phyloP scores from a whole-genome alignment of 1,284 basidiomycete genomes.

The Neolentinus lepideus region DNA sequence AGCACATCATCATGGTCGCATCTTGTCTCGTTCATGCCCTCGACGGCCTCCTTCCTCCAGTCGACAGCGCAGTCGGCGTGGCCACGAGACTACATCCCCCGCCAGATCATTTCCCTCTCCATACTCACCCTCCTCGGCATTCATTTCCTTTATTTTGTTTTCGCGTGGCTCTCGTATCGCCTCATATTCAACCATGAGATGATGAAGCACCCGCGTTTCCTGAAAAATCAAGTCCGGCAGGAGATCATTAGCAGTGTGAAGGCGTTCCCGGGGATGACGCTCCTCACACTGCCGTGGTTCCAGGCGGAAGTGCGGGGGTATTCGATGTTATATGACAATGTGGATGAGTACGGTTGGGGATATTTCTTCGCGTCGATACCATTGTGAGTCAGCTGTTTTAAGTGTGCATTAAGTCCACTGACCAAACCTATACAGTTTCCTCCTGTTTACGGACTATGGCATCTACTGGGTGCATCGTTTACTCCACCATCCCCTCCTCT shows the following conservation, averaged over 20 bases:
- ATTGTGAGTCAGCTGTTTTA: slow-evolving; percentile 38
- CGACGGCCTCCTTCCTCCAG: slow-evolving; percentile 20
- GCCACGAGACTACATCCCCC: slow-evolving; percentile 72
- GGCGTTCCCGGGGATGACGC: slow-evolving; percentile 76
- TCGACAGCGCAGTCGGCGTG: slow-evolving; percentile 50
- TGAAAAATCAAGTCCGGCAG: slow-evolving; percentile 78
- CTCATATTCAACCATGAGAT: slow-evolving; percentile 95
- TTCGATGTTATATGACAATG: slow-evolving; percentile 72
- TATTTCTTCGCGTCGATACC: slow-evolving; percentile 59
- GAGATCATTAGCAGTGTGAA: slow-evolving; percentile 78
- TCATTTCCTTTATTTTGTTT: slow-evolving; percentile 78
- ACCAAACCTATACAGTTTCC: slow-evolving; percentile 45
- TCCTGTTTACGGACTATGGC: slow-evolving; percentile 86
- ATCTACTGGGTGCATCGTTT: slow-evolving; percentile 96
- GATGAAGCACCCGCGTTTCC: slow-evolving; percentile 92
- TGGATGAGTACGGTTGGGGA: slow-evolving; percentile 64
- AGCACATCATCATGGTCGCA: slow-evolving; percentile 39
- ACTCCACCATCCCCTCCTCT: slow-evolving; percentile 82
- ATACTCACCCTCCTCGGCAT: slow-evolving; percentile 79
- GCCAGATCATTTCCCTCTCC: slow-evolving; percentile 76
- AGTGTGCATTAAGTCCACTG: slow-evolving; percentile 3
- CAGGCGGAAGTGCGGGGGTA: slow-evolving; percentile 87
- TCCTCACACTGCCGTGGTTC: slow-evolving; percentile 93
- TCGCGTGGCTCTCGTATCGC: slow-evolving; percentile 79
- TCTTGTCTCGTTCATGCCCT: slow-evolving; percentile 47